phyloP scores from a whole-genome alignment of 345 rosid genomes.

The Sonneratia caseolaris region DNA sequence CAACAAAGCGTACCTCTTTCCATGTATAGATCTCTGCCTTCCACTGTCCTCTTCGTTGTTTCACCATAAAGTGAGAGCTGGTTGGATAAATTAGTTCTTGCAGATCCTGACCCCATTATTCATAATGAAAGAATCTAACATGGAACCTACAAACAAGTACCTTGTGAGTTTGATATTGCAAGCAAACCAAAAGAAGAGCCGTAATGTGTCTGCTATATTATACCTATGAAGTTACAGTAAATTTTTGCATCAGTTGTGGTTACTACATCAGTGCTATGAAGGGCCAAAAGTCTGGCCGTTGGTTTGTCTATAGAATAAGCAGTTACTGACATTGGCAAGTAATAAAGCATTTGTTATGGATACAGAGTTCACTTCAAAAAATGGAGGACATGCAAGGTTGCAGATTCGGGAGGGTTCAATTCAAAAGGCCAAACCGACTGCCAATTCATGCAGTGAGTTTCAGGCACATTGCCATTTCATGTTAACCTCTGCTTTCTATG shows the following conservation, averaged over 20 bases:
- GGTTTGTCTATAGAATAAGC: neutral
- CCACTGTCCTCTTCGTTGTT: neutral
- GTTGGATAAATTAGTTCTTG: neutral
- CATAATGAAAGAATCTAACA: too few species aligned
- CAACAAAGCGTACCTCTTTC: neutral
- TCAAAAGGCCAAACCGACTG: slow-evolving; percentile 2
- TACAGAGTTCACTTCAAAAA: neutral
- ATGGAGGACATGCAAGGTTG: slow-evolving; percentile 11
- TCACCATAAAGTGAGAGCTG: too few species aligned
- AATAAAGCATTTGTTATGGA: neutral
- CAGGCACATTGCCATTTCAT: neutral
- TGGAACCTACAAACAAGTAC: too few species aligned
- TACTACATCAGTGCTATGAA: neutral
- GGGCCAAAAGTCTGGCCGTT: neutral
- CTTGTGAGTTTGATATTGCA: too few species aligned
- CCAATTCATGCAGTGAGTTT: slow-evolving; percentile 7
- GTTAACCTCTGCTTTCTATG: neutral
- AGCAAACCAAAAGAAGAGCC: too few species aligned
- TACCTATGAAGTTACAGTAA: neutral
- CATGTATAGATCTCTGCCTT: neutral
- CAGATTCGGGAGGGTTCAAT: neutral
- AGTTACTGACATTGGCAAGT: neutral
- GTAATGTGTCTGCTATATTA: neutral
- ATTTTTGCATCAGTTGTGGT: neutral
- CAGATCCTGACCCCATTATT: too few species aligned